Base-by-base conservation (phyloP, 2,329 filamentous ascomycete genomes). In the Xylariaceae sp. region DNA sequence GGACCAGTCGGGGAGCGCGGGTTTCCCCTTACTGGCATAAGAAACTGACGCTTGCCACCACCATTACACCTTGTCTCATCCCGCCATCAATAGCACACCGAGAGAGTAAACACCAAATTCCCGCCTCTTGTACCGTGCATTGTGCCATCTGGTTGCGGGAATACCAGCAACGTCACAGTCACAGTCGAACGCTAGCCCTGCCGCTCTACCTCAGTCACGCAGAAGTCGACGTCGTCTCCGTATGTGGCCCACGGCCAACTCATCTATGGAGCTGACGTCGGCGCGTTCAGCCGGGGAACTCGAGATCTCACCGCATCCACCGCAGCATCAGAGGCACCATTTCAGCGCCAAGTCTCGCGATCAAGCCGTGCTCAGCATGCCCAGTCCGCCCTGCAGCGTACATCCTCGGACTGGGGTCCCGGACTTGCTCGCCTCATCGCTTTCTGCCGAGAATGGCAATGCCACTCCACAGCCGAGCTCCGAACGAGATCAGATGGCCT, bases 291-390 rank as follows among this genome's bases (percentile, higher is more conserved):
- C 22, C 6, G 11, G 22, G n/a, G n/a, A n/a, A 11, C 22, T 6
- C 22, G 22, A 6, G 22, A 11, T 6, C 22, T 26, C 22, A 6
- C 11, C 22, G 11, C 22, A 26, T 26, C 22, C 30, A 32, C 30
- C 12, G 46, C 39, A 38, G 51, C 61, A 60, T 44, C 51, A 55
- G 61, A 59, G 57, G 46, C 39, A 38, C 50, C 61, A 60, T 44
- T 51, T 55, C 61, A 59, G 57, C 58, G 57, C 56, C 54, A 51
- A 55, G 57, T 51, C 53, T 62, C 48, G 54, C 55, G 41, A 55
- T 60, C 47, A 42, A 44, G 41, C 49, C 43, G 39, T 48, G 48
- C 38, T 44, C 44, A 26, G 11, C 11, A 26, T 11, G 22, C 22
- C 22, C 11, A 11, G 22, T 26, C 6, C 22, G 22, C 22, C 22